Percentiles rank a stretch among this genome's conserved stretches.
These are phyloP conservation scores for Cicer pinnatifidum DNA, from an alignment of 306 rosid species.

Conservation along the genomic window DNA sequence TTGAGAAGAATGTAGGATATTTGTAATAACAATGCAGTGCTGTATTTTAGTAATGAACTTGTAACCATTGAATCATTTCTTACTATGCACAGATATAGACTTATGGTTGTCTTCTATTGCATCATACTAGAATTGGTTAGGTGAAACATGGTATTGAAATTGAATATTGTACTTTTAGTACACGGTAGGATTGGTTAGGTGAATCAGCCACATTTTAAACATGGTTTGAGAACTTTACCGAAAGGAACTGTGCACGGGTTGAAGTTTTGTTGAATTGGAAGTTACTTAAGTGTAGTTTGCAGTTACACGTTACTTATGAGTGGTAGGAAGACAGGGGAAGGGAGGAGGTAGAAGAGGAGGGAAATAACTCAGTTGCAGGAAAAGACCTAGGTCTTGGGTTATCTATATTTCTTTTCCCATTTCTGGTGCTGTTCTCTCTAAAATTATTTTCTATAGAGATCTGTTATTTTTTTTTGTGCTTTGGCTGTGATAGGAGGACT, in stretches of 20 bases:
- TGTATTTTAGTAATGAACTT: neutral
- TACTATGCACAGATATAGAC: neutral
- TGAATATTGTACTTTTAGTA: constrained; percentile 3
- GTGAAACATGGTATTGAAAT: constrained; percentile 9
- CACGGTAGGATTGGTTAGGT: constrained; percentile 7
- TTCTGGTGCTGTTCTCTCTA: neutral
- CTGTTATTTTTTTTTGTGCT: neutral
- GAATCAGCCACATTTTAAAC: constrained; percentile 3
- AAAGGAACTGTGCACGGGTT: constrained; percentile 16
- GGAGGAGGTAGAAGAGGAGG: neutral
- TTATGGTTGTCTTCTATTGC: constrained; percentile 10
- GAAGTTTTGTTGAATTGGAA: constrained; percentile 14
- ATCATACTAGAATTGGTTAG: neutral
- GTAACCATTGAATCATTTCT: constrained; percentile 9
- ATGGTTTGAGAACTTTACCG: constrained; percentile 11
- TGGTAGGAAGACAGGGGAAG: constrained; percentile 5
- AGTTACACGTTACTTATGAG: neutral
- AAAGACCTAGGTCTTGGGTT: neutral
- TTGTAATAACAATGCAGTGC: neutral
- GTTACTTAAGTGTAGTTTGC: constrained; percentile 14
- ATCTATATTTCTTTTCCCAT: no score
- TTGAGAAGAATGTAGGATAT: constrained; percentile 30
- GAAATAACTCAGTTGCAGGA: neutral
- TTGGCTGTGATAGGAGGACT: neutral
- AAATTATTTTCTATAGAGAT: neutral